Evolutionary conservation across 306 rosid species (phyloP).

Genomic region (Cicer arietinum): DNA sequence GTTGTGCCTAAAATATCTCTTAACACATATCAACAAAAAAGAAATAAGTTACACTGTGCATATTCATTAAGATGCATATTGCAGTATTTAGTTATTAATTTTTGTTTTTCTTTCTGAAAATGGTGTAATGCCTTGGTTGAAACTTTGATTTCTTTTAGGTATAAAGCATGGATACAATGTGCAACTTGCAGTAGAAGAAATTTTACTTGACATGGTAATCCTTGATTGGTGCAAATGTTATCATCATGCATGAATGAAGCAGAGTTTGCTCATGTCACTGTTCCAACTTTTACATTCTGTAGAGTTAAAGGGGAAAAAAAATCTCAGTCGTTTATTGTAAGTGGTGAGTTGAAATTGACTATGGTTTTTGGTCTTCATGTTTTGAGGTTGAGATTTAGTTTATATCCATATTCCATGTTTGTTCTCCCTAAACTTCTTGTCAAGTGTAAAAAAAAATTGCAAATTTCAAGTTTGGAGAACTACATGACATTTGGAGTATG

Average conservation of each 20-base stretch:
- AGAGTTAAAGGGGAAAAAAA: slow-evolving; percentile 35
- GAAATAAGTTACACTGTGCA: not conserved
- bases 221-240: slow-evolving; percentile 35
- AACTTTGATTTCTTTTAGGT: slow-evolving; percentile 63
- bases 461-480: slow-evolving; percentile 53
- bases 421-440: slow-evolving; percentile 48
- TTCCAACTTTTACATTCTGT: slow-evolving; percentile 36
- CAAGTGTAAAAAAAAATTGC: slow-evolving; percentile 69
- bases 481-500: slow-evolving; percentile 46
- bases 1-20: not conserved
- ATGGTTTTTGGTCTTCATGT: slow-evolving; percentile 44
- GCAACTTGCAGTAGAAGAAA: slow-evolving; percentile 74
- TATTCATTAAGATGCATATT: slow-evolving; percentile 14
- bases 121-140: slow-evolving; percentile 39
- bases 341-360: slow-evolving; percentile 41
- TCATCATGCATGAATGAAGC: slow-evolving; percentile 24
- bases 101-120: not conserved
- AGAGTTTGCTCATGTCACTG: slow-evolving; percentile 37
- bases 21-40: not conserved
- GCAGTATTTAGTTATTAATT: slow-evolving; percentile 14
- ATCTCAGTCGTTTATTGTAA: slow-evolving; percentile 25
- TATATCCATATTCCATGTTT: slow-evolving; percentile 40
- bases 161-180: slow-evolving; percentile 74
- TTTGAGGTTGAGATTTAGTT: slow-evolving; percentile 48
- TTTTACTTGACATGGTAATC: slow-evolving; percentile 44